Evolutionary conservation across 2,329 filamentous ascomycete species (phyloP).

Genomic region (Dactylellina drechsleri): DNA sequence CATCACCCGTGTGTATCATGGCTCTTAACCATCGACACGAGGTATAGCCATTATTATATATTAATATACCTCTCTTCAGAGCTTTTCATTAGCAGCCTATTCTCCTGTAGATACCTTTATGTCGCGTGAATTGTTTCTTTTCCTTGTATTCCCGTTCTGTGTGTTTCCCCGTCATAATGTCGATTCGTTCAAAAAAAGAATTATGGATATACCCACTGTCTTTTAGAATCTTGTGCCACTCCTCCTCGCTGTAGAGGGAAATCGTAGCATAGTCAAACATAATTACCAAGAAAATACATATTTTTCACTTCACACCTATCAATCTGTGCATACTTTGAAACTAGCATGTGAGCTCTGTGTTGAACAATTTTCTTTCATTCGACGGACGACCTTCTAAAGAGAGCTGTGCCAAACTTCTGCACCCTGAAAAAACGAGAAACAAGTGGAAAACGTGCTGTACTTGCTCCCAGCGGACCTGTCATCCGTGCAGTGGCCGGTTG

Average conservation of each 20-base stretch:
- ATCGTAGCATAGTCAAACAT: conserved; percentile 20
- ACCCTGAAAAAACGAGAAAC: neutral
- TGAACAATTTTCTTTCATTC: neutral
- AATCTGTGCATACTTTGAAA: neutral
- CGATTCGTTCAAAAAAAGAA: conserved; percentile 22
- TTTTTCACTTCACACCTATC: neutral
- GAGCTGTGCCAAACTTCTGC: neutral
- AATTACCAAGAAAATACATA: conserved; percentile 19
- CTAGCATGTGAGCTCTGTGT: conserved; percentile 6
- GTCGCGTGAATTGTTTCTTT: conserved; percentile 16
- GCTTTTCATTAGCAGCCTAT: conserved; percentile 13
- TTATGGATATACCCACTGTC: conserved; percentile 51
- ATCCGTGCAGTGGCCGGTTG: neutral
- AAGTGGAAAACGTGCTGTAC: too few species aligned
- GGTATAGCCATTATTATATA: neutral
- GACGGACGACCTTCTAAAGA: neutral
- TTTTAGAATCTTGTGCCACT: conserved; percentile 32
- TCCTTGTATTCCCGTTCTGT: neutral
- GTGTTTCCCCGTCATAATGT: conserved; percentile 7
- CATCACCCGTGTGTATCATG: neutral
- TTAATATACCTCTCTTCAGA: conserved; percentile 15
- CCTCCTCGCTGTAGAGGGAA: neutral
- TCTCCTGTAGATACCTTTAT: conserved; percentile 48
- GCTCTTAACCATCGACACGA: neutral
- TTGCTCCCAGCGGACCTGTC: neutral